phyloP scores from a whole-genome alignment of 2,329 filamentous ascomycete species.

The Venturia nashicola region DNA sequence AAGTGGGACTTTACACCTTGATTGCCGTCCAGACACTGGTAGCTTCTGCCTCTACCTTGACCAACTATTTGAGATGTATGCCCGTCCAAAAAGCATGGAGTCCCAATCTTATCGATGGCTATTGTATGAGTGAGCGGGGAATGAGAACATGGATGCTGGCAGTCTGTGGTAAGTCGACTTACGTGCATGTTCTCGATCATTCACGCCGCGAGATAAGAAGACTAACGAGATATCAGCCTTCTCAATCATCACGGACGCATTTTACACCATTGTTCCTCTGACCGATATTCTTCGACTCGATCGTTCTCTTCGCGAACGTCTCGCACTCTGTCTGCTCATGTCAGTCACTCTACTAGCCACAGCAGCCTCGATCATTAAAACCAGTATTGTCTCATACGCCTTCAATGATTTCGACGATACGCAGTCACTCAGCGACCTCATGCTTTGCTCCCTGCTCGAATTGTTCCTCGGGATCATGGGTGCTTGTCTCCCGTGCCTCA shows the following conservation, averaged over 20 bases:
- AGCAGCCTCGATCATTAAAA: not conserved
- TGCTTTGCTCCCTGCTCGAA: not conserved
- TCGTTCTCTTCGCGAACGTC: not conserved
- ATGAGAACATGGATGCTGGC: not conserved
- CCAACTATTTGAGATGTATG: not conserved
- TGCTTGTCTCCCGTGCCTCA: not conserved
- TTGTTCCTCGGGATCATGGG: slow-evolving; percentile 1
- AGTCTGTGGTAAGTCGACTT: not conserved
- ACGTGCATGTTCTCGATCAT: too few relatives aligned
- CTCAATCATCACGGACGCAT: not conserved
- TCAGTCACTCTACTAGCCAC: not conserved
- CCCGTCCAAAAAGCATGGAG: not conserved
- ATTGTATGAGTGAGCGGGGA: not conserved
- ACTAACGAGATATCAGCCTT: not conserved
- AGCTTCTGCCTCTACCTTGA: not conserved
- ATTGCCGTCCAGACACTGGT: not conserved
- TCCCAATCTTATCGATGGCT: not conserved
- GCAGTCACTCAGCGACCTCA: not conserved
- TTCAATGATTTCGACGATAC: not conserved
- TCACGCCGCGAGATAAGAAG: too few relatives aligned
- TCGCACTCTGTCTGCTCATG: not conserved
- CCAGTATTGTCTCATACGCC: not conserved
- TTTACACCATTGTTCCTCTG: not conserved
- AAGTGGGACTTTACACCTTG: not conserved
- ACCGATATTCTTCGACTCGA: not conserved